Conservation (phyloP, 345 rosid species). For the Noccaea caerulescens region DNA sequence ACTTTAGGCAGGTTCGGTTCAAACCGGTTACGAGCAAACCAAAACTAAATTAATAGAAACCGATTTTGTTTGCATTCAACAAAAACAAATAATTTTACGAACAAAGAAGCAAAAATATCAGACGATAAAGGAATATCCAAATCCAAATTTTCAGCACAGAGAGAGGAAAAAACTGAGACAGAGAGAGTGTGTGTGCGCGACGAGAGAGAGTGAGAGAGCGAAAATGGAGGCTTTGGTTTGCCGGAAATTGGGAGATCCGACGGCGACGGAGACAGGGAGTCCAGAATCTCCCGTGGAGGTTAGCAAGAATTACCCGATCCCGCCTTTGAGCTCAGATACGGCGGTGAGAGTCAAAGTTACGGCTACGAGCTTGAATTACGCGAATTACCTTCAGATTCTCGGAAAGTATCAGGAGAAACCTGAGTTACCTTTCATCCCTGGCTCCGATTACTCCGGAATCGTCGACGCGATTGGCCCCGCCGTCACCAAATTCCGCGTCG, state of each 20-base stretch:
- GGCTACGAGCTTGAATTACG: conserved; percentile 96
- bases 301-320: conserved; percentile 57
- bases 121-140: not conserved
- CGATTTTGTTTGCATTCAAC: too few relatives aligned
- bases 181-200: not conserved
- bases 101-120: too few relatives aligned
- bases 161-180: not conserved
- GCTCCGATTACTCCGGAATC: conserved; percentile 87
- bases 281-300: conserved; percentile 57
- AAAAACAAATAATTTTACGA: too few relatives aligned
- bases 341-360: conserved; percentile 75
- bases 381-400: conserved; percentile 85
- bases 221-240: conserved; percentile 90
- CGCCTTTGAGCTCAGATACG: conserved; percentile 57
- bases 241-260: conserved; percentile 73
- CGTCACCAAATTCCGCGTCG: conserved; percentile 69
- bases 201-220: not conserved
- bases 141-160: not conserved
- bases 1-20: conserved; percentile 14
- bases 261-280: conserved; percentile 43
- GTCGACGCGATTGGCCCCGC: conserved; percentile 67
- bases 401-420: conserved; percentile 92
- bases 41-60: too few relatives aligned
- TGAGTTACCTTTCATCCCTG: conserved; percentile 84
- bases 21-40: not conserved